Base-by-base conservation (phyloP, 148 eudicot genomes). In the Diospyros kaki region DNA sequence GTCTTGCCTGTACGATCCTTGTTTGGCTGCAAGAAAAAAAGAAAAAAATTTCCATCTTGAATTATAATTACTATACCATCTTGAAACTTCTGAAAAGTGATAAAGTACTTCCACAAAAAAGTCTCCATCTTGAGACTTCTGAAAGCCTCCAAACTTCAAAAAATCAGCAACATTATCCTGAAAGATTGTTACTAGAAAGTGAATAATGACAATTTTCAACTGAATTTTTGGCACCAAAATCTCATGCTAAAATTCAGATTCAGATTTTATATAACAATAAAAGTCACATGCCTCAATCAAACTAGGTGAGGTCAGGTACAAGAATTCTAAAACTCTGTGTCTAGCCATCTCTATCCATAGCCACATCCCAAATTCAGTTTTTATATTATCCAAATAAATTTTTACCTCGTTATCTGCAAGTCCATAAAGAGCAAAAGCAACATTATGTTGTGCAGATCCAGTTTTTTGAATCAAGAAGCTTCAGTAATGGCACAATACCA, bases 391-490 rank as follows among this genome's bases (percentile, higher is more conserved):
- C 66, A 68, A 12, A 52, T 17, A 17, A 53, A 60, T 55, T 4
- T 51, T 18, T 79, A 94, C 98, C 97, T 94, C 98, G 79, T 94
- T 92, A 75, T 94, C 97, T 48, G 98, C 96, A 74, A 94, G 98
- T 51, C 98, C 96, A 85, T 92, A 94, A 45, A 94, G 85, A 64
- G 97, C 92, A 83, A 94, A 94, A 42, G 98, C 98, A 75, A 97
- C 92, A 87, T 94, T 94, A 73, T 94, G 98, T 68, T 92, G 98
- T 67, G 92, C 85, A 69, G 93, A 89, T 75, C 90, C 92, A 87
- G 84, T 89, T 28, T 76, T 78, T 89, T 45, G 97, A 94, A 68
- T 89, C 92, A 70, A 94, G 96, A 78, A 94, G 98, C 78, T 84
- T 92, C 76, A 94, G 68, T 48, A 94, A 80, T 74, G 96, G 98